Evolutionary conservation across 164 flowering plant genomes (phyloP).

Genomic region (Magnolia changhungtana): DNA sequence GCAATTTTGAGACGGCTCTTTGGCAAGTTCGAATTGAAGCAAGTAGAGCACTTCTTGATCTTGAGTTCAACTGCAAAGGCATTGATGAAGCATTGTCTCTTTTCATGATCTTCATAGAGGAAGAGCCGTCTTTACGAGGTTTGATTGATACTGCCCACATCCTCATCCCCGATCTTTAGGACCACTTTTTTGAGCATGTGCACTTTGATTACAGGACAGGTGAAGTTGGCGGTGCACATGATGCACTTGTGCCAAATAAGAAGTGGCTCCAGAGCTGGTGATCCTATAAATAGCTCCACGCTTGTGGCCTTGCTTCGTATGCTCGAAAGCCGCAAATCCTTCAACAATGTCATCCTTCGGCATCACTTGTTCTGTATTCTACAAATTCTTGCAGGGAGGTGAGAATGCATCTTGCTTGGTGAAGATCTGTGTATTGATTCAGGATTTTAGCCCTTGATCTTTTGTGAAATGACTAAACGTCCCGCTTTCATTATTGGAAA

Average conservation of each 20-base stretch:
- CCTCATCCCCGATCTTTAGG: background rate
- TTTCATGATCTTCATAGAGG: conserved; percentile 54
- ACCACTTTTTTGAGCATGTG: conserved; percentile 9
- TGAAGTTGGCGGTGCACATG: conserved; percentile 65
- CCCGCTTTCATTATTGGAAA: no score
- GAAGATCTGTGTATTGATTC: background rate
- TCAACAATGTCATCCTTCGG: conserved; percentile 79
- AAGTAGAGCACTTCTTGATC: conserved; percentile 77
- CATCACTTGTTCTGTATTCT: conserved; percentile 86
- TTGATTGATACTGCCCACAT: conserved; percentile 5
- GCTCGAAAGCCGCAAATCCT: conserved; percentile 72
- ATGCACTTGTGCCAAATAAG: conserved; percentile 67
- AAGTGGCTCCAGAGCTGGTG: conserved; percentile 31
- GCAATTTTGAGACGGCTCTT: conserved; percentile 29
- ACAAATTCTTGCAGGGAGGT: conserved; percentile 82
- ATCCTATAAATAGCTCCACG: conserved; percentile 43
- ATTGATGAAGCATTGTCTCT: conserved; percentile 65
- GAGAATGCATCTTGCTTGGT: conserved; percentile 6
- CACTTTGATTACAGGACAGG: conserved; percentile 59
- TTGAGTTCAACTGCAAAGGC: conserved; percentile 70
- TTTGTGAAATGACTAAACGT: no score
- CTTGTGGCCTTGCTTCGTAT: conserved; percentile 65
- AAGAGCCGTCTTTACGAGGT: conserved; percentile 84
- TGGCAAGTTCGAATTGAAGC: conserved; percentile 94
- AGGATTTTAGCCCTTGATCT: background rate